Percentiles rank a stretch among this genome's conserved stretches.
phyloP scores from a whole-genome alignment of 441 rosid species.

The Bocquillonia castaneifolia region DNA sequence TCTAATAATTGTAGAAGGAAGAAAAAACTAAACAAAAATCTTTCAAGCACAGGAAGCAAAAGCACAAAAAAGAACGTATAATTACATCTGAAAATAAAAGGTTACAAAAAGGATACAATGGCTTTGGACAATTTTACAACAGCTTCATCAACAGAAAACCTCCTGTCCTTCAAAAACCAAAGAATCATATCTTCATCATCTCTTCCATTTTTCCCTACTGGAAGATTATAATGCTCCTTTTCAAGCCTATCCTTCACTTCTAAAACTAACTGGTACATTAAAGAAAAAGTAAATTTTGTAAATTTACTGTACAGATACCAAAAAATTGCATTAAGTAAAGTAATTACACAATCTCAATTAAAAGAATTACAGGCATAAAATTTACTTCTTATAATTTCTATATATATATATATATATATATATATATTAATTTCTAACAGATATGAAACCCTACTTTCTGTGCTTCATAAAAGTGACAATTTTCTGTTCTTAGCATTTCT shows the following conservation, averaged over 20 bases:
- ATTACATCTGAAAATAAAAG: conserved; percentile 9
- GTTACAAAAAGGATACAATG: conserved; percentile 61
- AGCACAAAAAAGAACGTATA: not conserved
- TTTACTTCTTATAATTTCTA: too few relatives aligned
- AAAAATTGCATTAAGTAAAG: too few relatives aligned
- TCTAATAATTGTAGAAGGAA: conserved; percentile 46
- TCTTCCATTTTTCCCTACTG: conserved; percentile 82
- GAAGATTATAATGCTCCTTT: conserved; percentile 51
- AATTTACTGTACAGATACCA: not conserved
- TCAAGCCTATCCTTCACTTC: conserved; percentile 73
- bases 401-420: too few relatives aligned
- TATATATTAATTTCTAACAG: too few relatives aligned
- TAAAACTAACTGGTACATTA: conserved; percentile 49
- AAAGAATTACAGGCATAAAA: too few relatives aligned
- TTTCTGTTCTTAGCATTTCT: conserved; percentile 13
- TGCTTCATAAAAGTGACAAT: not conserved
- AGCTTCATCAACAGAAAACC: conserved; percentile 61
- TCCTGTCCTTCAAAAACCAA: conserved; percentile 80
- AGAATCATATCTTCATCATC: conserved; percentile 91
- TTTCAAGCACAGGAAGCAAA: too few relatives aligned
- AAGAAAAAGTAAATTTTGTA: not conserved
- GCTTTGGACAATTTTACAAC: conserved; percentile 62
- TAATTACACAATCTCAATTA: not conserved
- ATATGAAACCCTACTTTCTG: not conserved
- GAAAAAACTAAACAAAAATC: conserved; percentile 13